These are phyloP conservation scores for Xerophyta viscosa DNA, from an alignment of 106 monocot genomes.

Conservation along the genomic window DNA sequence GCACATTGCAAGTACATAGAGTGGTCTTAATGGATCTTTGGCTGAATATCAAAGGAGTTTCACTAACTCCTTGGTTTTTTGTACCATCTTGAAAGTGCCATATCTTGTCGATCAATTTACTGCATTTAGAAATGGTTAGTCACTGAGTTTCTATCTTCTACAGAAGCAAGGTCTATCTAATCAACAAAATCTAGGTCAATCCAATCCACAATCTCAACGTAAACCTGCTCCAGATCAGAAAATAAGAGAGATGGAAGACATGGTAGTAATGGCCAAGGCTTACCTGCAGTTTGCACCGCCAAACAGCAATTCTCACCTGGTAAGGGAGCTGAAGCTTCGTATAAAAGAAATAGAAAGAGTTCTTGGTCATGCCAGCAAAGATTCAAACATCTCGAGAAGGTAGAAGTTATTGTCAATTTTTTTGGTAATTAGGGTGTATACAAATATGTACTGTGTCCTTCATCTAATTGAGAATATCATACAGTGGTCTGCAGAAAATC, in stretches of 20 bases:
- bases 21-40: too few relatives aligned
- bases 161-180: slow-evolving; percentile 1
- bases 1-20: too few relatives aligned
- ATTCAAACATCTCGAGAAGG: slow-evolving; percentile 51
- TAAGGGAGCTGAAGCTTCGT: slow-evolving; percentile 68
- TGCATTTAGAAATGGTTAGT: neutral
- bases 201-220: slow-evolving; percentile 3
- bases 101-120: neutral
- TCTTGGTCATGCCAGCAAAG: slow-evolving; percentile 45
- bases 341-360: slow-evolving; percentile 74
- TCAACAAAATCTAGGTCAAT: neutral
- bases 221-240: slow-evolving; percentile 29
- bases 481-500: slow-evolving; percentile 84
- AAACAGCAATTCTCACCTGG: slow-evolving; percentile 62
- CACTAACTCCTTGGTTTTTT: too few relatives aligned
- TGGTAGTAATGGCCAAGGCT: slow-evolving; percentile 70
- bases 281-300: slow-evolving; percentile 68
- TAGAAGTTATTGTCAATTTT: slow-evolving; percentile 7
- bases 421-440: too few relatives aligned
- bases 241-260: slow-evolving; percentile 70
- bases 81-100: neutral
- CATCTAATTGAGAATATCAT: slow-evolving; percentile 9
- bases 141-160: neutral
- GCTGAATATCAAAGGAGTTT: too few relatives aligned
- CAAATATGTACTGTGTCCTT: too few relatives aligned